Conservation (phyloP, 139 green algal genomes). For the Chlamydomonas sp. region DNA sequence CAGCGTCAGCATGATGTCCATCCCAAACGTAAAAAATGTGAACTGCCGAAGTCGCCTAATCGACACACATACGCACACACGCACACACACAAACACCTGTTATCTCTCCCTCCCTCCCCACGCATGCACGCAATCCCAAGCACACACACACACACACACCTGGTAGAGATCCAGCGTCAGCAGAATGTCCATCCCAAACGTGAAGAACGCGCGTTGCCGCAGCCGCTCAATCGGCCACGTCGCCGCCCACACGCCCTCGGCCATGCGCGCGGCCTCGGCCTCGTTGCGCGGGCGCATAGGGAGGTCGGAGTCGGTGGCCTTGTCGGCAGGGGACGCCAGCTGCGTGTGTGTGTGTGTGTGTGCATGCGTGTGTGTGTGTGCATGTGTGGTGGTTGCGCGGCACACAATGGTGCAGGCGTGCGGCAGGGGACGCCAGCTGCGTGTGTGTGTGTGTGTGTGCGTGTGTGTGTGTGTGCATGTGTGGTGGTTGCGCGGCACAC, state of each 20-base stretch:
- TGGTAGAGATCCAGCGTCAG: constrained; percentile 66
- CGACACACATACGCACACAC: too few species aligned
- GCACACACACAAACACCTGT: too few species aligned
- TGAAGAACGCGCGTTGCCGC: constrained; percentile 90
- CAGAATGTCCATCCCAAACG: constrained; percentile 94
- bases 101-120: too few species aligned
- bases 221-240: constrained; percentile 84
- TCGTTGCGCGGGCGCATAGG: constrained; percentile 32
- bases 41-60: too few species aligned
- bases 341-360: not conserved
- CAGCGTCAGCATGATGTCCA: constrained; percentile 86
- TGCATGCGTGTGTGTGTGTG: not conserved
- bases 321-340: not conserved
- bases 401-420: not conserved
- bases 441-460: not conserved
- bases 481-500: too few species aligned
- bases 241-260: constrained; percentile 66
- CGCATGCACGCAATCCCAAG: too few species aligned
- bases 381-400: too few species aligned
- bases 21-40: constrained; percentile 95
- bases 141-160: too few species aligned
- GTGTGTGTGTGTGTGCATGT: not conserved
- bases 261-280: constrained; percentile 41
- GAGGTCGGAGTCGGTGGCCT: constrained; percentile 7
- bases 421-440: not conserved